A percentile compares a stretch with the other conserved stretches of the same genome.
These are phyloP conservation scores for Ploettnerulaceae sp. DNA, from an alignment of 2,329 filamentous ascomycete genomes.

Conservation along the genomic window DNA sequence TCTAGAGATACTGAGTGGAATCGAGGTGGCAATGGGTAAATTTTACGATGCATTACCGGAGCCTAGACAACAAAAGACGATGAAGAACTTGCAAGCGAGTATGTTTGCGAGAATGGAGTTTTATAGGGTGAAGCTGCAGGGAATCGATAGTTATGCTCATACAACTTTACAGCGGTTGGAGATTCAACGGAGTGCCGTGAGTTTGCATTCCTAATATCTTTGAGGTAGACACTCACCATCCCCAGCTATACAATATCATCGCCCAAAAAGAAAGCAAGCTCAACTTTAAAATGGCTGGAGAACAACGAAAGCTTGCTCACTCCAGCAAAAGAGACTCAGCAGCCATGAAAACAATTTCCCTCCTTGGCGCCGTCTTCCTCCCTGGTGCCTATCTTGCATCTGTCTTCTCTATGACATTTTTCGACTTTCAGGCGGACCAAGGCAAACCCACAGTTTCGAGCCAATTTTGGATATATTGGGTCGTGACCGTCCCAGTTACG, in stretches of 20 bases:
- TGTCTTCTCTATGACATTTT: constrained; percentile 62
- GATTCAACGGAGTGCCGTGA: constrained; percentile 56
- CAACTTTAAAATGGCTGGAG: constrained; percentile 51
- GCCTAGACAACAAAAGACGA: constrained; percentile 22
- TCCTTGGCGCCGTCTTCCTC: constrained; percentile 58
- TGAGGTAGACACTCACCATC: constrained; percentile 2
- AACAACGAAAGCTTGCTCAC: constrained; percentile 38
- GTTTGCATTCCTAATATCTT: constrained; percentile 25
- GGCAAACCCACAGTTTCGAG: constrained; percentile 36
- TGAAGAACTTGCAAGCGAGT: constrained; percentile 46
- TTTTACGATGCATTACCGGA: constrained; percentile 21
- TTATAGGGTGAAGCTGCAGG: constrained; percentile 56
- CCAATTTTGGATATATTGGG: constrained; percentile 59
- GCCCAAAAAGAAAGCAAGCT: constrained; percentile 59
- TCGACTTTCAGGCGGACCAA: constrained; percentile 46
- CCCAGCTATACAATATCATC: constrained; percentile 61
- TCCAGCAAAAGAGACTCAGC: constrained; percentile 40
- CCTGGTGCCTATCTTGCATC: constrained; percentile 59
- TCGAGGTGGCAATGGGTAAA: constrained; percentile 38
- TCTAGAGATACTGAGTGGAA: constrained; percentile 47
- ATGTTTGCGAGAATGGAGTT: constrained; percentile 53
- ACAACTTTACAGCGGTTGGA: constrained; percentile 56
- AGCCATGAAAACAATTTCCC: constrained; percentile 60
- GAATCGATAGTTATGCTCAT: constrained; percentile 58
- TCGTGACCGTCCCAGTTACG: constrained; percentile 54